phyloP scores from a whole-genome alignment of 441 rosid genomes.

The Pelargonium cotyledonis region DNA sequence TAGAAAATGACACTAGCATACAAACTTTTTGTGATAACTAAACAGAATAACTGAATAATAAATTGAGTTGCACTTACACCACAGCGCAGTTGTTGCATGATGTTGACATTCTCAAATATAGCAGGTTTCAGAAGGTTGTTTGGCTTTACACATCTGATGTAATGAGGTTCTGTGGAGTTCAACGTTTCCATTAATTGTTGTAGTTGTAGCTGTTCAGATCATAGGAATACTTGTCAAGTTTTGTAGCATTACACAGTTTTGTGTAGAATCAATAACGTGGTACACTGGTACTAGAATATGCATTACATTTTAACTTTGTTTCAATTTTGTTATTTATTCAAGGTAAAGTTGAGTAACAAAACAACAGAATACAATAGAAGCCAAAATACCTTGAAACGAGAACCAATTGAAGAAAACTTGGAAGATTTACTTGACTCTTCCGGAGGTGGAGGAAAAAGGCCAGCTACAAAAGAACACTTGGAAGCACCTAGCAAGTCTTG shows the following conservation, averaged over 20 bases:
- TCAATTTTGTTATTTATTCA: background rate
- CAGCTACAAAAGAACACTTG: conserved; percentile 75
- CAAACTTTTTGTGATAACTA: conserved; percentile 9
- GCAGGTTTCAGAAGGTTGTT: conserved; percentile 91
- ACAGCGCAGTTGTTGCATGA: conserved; percentile 96
- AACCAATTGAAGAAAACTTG: conserved; percentile 92
- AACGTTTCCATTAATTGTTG: conserved; percentile 85
- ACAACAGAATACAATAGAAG: conserved; percentile 14
- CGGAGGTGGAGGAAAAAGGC: conserved; percentile 86
- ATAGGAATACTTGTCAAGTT: conserved; percentile 20
- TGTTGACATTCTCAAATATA: conserved; percentile 86
- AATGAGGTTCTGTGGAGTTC: conserved; percentile 95
- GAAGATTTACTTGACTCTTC: conserved; percentile 91
- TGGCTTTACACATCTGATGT: conserved; percentile 97
- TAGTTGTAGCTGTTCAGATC: conserved; percentile 67
- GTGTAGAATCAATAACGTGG: conserved; percentile 1
- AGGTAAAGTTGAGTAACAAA: background rate
- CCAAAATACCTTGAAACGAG: conserved; percentile 80
- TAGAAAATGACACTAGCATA: conserved; percentile 8
- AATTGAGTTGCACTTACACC: conserved; percentile 60
- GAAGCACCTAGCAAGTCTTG: conserved; percentile 82
- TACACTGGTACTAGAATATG: background rate
- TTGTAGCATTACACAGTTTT: conserved; percentile 6
- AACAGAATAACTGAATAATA: conserved; percentile 12
- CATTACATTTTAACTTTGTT: background rate